Conservation (phyloP, 768 basidiomycete genomes). For the Auricularia sp. region DNA sequence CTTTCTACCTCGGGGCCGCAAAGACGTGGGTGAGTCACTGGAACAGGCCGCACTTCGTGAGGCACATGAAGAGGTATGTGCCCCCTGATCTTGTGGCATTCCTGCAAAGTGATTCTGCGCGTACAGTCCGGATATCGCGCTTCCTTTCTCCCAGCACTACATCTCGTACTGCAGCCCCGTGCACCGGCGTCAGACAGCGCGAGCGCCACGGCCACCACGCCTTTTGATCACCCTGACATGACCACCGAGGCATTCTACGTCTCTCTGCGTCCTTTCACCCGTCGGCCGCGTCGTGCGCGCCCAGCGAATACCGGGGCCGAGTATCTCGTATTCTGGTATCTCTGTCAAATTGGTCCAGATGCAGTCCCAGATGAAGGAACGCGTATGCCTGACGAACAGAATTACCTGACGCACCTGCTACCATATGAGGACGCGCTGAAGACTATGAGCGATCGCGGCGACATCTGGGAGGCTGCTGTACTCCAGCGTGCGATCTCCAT, state of each 20-base stretch:
- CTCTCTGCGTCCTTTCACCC: slow-evolving; percentile 22
- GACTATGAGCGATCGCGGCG: neutral
- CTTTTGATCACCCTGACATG: neutral
- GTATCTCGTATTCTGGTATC: slow-evolving; percentile 47
- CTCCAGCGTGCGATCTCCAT: too few relatives aligned
- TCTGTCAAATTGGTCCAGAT: slow-evolving; percentile 40
- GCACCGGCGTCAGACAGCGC: neutral
- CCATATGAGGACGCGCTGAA: slow-evolving; percentile 31
- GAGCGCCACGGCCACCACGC: neutral
- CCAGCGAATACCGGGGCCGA: slow-evolving; percentile 27
- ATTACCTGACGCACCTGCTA: slow-evolving; percentile 35
- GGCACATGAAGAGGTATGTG: slow-evolving; percentile 59
- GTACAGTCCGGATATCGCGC: neutral
- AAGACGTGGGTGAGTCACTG: slow-evolving; percentile 54
- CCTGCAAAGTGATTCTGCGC: slow-evolving; percentile 21
- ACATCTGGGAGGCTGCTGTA: too few relatives aligned
- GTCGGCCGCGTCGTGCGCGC: slow-evolving; percentile 5
- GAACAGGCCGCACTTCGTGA: slow-evolving; percentile 52
- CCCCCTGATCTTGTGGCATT: slow-evolving; percentile 39
- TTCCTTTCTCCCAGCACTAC: neutral
- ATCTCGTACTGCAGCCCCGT: slow-evolving; percentile 3
- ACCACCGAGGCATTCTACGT: slow-evolving; percentile 39
- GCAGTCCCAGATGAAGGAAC: slow-evolving; percentile 43
- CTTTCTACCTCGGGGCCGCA: slow-evolving; percentile 57
- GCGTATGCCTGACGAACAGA: slow-evolving; percentile 47